phyloP scores from a whole-genome alignment of 345 rosid species.

The Moricandia arvensis region DNA sequence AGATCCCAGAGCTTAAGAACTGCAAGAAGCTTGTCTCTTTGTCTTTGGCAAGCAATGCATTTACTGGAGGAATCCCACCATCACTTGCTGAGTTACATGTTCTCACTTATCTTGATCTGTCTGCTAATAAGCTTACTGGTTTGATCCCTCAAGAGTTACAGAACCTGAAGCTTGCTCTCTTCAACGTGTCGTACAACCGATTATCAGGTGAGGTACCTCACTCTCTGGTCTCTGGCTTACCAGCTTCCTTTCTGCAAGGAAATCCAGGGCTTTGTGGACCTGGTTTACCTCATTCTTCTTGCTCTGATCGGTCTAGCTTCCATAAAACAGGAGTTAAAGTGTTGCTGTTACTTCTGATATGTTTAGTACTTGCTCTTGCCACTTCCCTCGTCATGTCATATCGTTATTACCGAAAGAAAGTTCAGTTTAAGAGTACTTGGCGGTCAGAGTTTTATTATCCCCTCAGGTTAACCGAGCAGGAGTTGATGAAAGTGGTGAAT shows the following conservation, averaged over 20 bases:
- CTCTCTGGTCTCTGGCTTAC: constrained; percentile 77
- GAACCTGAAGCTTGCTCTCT: constrained; percentile 85
- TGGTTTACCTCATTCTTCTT: constrained; percentile 57
- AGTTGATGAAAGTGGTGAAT: constrained; percentile 60
- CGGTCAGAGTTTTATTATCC: constrained; percentile 80
- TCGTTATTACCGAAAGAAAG: constrained; percentile 53
- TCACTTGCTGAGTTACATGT: constrained; percentile 81
- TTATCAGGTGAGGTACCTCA: constrained; percentile 74
- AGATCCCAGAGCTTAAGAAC: constrained; percentile 70
- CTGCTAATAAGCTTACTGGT: constrained; percentile 79
- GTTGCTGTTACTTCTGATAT: constrained; percentile 56
- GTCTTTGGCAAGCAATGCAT: constrained; percentile 70
- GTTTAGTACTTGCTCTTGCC: constrained; percentile 60
- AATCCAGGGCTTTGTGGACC: constrained; percentile 84
- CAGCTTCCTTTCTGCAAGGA: constrained; percentile 89
- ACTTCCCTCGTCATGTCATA: constrained; percentile 45
- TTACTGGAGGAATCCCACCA: constrained; percentile 60
- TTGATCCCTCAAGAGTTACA: constrained; percentile 72
- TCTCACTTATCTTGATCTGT: constrained; percentile 87
- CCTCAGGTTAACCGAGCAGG: constrained; percentile 73
- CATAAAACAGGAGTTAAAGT: constrained; percentile 30
- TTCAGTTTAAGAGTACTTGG: constrained; percentile 55
- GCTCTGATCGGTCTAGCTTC: constrained; percentile 44
- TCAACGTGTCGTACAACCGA: constrained; percentile 77
- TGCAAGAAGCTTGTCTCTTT: constrained; percentile 87